phyloP scores from a whole-genome alignment of 2,329 filamentous ascomycete species.

The Talaromyces sp. region DNA sequence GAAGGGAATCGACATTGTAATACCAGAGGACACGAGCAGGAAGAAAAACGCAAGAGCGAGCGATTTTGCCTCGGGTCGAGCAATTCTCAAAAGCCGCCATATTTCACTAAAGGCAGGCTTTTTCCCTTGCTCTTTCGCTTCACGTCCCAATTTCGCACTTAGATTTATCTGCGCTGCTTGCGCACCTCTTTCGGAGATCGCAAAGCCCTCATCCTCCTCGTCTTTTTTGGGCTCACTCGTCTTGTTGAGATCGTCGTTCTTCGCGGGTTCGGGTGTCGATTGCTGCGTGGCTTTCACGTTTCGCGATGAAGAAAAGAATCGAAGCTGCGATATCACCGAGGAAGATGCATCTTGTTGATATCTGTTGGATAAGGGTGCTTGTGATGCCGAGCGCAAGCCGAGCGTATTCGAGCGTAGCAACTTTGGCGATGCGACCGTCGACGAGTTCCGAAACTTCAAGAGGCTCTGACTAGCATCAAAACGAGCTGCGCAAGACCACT shows the following conservation, averaged over 20 bases:
- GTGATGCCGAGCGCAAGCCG: conserved; percentile 1
- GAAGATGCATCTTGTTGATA: not conserved
- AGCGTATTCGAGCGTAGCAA: conserved; percentile 13
- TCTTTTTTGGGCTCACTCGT: conserved; percentile 35
- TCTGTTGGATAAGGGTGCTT: not conserved
- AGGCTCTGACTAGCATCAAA: not conserved
- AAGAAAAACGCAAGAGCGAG: conserved; percentile 76
- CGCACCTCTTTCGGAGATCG: conserved; percentile 74
- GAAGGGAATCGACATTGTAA: conserved; percentile 95
- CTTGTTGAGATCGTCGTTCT: conserved; percentile 22
- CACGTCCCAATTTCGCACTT: conserved; percentile 79
- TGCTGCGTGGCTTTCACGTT: conserved; percentile 22
- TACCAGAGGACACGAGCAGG: conserved; percentile 80
- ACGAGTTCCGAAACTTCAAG: conserved; percentile 14
- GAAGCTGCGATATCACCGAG: conserved; percentile 18
- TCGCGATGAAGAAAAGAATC: conserved; percentile 23
- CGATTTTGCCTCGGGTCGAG: conserved; percentile 73
- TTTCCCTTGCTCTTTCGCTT: conserved; percentile 51
- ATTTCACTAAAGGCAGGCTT: conserved; percentile 68
- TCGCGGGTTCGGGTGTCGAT: conserved; percentile 14
- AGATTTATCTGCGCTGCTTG: conserved; percentile 87
- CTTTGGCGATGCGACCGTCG: conserved; percentile 15
- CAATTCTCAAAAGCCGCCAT: conserved; percentile 82
- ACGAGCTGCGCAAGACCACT: not conserved
- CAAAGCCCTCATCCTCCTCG: conserved; percentile 53